Base-by-base conservation (phyloP, 371 early-diverging fungal species). In the Mucor racemosus region DNA sequence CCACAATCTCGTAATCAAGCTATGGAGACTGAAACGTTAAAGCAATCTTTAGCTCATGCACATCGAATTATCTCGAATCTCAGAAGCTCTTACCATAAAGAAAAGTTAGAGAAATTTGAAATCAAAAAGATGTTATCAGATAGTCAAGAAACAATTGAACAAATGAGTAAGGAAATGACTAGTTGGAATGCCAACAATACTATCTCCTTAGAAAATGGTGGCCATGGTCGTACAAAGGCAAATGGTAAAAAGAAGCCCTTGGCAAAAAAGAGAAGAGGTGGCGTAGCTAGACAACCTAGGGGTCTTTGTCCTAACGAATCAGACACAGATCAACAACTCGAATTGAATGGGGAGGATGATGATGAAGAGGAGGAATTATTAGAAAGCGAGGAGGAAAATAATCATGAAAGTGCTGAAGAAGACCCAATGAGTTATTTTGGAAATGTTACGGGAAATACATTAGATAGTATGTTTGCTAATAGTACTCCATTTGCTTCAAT, bases 91-190 rank as follows among this genome's bases (percentile, higher is more conserved):
- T 58, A 80, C 19, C 76, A 84, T 56, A 74, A 76, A 60, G 84
- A 84, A 63, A 84, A 84, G 61, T 66, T 74, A 13, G 89, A 88
- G 57, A 87, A 87, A 61, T 84, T 85, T 57, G 89, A 88, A 65
- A 56, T 87, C 15, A 84, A 81, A 62, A 89, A 89, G 68, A 76
- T 87, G 74, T 68, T 89, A 11, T 84, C 86, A 0, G 88, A 89
- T 42, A 84, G 86, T 35, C 87, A 89, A 66, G 89, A 89, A 57
- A 85, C 78, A 7, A 88, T 89, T 66, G 88, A 88, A 58, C 79
- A 77, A n/a, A 50, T 88, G 65, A 80, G 84, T 10, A 76, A 84
- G 50, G 88, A 89, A 44, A 60, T 73, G 66, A 5, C 61, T 62
- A 64, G 55, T 59, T 54, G 42, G 65, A 71, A 67, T 56, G 17